Conservation (phyloP, 139 green algal genomes). For the Micractinium conductrix region DNA sequence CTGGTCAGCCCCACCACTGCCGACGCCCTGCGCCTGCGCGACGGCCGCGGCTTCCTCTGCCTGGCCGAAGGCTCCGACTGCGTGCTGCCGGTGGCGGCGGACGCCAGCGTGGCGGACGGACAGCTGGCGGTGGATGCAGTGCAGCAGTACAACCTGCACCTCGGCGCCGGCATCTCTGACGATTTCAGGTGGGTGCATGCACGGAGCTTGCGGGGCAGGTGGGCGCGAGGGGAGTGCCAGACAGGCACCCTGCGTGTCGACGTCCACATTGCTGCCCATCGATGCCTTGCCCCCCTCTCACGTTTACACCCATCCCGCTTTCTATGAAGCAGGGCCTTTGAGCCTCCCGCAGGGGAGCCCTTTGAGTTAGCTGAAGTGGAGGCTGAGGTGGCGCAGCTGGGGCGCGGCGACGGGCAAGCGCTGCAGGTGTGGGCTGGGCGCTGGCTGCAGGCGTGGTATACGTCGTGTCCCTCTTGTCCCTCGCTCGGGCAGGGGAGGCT, state of each 20-base stretch:
- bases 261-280: no score
- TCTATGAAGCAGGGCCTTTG: slow-evolving; percentile 35
- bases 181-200: slow-evolving; percentile 13
- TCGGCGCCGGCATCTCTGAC: background rate
- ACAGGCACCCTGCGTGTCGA: no score
- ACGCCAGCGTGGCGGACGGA: background rate
- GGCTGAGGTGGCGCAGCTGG: slow-evolving; percentile 50
- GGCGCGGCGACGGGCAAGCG: background rate
- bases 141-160: slow-evolving; percentile 29
- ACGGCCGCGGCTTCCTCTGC: background rate
- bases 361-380: slow-evolving; percentile 54
- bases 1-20: slow-evolving; percentile 22
- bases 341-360: slow-evolving; percentile 11
- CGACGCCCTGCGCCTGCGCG: background rate
- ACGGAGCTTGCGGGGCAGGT: background rate
- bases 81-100: background rate
- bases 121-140: slow-evolving; percentile 5
- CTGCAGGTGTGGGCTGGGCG: background rate
- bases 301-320: background rate
- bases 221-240: no score
- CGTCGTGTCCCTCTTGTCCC: no score
- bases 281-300: no score
- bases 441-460: no score
- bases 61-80: slow-evolving; percentile 35
- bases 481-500: no score